Percentiles rank a stretch among this genome's conserved stretches.
Conservation (phyloP, 371 early-diverging fungal species). For the Mortierella sp. region DNA sequence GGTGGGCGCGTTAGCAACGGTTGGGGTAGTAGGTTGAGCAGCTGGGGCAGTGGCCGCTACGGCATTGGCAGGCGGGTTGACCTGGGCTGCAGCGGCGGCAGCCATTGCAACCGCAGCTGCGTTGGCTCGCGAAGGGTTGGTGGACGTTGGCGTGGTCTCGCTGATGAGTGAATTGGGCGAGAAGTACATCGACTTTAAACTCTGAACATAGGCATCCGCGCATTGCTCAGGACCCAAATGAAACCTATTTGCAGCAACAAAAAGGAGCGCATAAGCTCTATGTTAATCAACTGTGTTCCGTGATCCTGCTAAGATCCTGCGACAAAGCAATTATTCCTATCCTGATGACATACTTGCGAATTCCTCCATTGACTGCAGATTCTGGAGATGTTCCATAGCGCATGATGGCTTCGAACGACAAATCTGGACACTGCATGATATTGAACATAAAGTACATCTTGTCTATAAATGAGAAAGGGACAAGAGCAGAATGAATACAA, state of each 20-base stretch:
- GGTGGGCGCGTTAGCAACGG: conserved; percentile 28
- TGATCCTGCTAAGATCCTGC: neutral
- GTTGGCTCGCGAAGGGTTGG: conserved; percentile 64
- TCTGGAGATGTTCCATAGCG: conserved; percentile 71
- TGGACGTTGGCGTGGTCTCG: conserved; percentile 67
- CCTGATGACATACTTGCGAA: conserved; percentile 61
- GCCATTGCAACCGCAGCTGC: conserved; percentile 60
- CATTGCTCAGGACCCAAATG: conserved; percentile 71
- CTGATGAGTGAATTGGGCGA: conserved; percentile 65
- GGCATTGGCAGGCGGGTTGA: conserved; percentile 32
- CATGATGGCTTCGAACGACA: conserved; percentile 70
- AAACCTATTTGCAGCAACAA: conserved; percentile 53
- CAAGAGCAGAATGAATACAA: neutral
- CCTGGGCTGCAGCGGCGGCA: conserved; percentile 29
- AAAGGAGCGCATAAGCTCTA: neutral
- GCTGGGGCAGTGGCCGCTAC: conserved; percentile 6
- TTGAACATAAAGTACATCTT: conserved; percentile 71
- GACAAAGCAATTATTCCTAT: neutral
- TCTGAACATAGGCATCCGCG: conserved; percentile 69
- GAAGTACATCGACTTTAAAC: conserved; percentile 69
- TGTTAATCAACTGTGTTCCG: neutral
- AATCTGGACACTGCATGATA: conserved; percentile 62
- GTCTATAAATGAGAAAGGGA: conserved; percentile 36
- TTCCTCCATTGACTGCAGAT: conserved; percentile 71
- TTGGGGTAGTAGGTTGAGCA: conserved; percentile 18